A percentile compares a stretch with the other conserved stretches of the same genome.
Evolutionary conservation across 176 grass and related monocot genomes (phyloP).

Genomic region (Rhynchospora tenuis): DNA sequence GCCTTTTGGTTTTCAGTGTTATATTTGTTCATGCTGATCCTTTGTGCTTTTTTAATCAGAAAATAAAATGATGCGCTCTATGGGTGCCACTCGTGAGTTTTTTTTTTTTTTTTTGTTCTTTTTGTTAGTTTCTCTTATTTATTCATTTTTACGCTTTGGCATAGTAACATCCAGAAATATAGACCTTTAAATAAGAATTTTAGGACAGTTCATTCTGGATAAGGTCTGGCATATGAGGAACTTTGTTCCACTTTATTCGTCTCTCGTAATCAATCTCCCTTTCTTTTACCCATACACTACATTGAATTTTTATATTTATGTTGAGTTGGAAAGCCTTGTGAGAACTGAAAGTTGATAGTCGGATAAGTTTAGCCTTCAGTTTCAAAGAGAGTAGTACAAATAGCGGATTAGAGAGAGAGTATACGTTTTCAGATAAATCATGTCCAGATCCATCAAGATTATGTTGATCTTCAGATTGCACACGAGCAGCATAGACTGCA

Average conservation of each 20-base stretch:
- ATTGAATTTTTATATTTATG: no score
- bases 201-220: not conserved
- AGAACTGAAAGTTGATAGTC: not conserved
- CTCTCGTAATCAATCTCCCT: not conserved
- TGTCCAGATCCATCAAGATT: not conserved
- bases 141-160: not conserved
- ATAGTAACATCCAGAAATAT: not conserved
- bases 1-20: not conserved
- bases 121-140: not conserved
- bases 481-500: not conserved
- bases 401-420: not conserved
- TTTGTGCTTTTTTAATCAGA: not conserved
- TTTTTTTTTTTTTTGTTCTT: no score
- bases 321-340: not conserved
- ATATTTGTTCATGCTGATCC: not conserved
- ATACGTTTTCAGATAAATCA: not conserved
- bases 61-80: not conserved
- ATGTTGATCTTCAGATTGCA: not conserved
- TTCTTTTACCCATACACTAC: no score
- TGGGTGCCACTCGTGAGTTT: not conserved
- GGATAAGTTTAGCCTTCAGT: no score
- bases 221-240: not conserved
- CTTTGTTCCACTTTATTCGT: not conserved
- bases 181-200: not conserved
- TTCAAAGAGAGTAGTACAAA: no score